Percentiles rank a stretch among this genome's conserved stretches.
These are phyloP conservation scores for Saccharomycopsis capsularis DNA, from an alignment of 805 yeast genomes.

Conservation along the genomic window DNA sequence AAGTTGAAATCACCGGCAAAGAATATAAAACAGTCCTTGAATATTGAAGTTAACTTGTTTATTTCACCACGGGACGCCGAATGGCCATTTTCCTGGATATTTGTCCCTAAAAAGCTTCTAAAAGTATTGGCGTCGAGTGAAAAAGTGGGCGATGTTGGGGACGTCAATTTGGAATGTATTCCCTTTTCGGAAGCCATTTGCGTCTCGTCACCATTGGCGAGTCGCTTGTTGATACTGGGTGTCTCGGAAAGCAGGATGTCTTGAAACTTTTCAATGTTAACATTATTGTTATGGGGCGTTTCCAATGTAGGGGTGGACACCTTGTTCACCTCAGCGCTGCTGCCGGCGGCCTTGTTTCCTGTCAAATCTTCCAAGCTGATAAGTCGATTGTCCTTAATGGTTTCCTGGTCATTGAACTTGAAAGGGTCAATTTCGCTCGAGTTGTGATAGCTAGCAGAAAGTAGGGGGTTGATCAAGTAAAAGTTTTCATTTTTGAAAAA, in stretches of 20 bases:
- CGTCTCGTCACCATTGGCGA: background rate
- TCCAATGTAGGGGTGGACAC: background rate
- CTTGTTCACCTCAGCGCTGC: background rate
- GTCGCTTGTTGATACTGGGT: background rate
- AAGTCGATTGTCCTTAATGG: slow-evolving; percentile 13
- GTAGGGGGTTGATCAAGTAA: slow-evolving; percentile 11
- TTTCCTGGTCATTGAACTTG: slow-evolving; percentile 18
- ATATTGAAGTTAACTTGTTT: slow-evolving; percentile 4
- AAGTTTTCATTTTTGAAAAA: slow-evolving; percentile 14
- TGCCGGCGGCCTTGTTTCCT: background rate
- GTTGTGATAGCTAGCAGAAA: slow-evolving; percentile 7
- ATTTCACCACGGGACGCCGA: background rate
- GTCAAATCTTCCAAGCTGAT: slow-evolving; percentile 18
- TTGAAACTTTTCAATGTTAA: background rate
- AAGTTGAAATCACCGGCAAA: slow-evolving; percentile 53
- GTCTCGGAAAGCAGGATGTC: background rate
- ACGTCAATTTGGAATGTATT: slow-evolving; percentile 3
- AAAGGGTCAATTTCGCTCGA: slow-evolving; percentile 12
- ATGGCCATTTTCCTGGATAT: background rate
- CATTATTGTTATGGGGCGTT: background rate
- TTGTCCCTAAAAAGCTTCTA: slow-evolving; percentile 4
- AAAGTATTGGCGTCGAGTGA: slow-evolving; percentile 9
- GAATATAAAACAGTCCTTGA: slow-evolving; percentile 28
- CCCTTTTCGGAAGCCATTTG: background rate
- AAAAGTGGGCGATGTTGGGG: slow-evolving; percentile 7